phyloP scores from a whole-genome alignment of 176 grass and related monocot genomes.

The Avena insularis region DNA sequence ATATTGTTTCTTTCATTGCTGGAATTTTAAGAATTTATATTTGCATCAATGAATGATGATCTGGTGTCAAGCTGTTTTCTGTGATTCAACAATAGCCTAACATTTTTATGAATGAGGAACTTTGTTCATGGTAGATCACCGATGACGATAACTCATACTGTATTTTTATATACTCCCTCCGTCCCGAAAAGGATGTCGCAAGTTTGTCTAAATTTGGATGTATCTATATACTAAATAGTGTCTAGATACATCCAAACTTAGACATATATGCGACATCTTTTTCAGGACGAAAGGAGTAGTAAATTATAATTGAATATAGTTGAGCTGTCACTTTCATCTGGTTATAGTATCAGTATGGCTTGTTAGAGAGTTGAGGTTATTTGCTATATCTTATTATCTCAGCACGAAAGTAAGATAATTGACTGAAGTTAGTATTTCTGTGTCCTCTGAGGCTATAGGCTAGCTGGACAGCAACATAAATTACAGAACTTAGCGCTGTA shows the following conservation, averaged over 20 bases:
- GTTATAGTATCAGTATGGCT: background rate
- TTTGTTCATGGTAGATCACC: background rate
- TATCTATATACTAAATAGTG: no score
- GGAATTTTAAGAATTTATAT: conserved; percentile 8
- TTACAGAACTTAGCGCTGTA: background rate
- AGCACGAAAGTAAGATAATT: background rate
- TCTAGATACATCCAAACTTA: no score
- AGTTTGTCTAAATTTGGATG: no score
- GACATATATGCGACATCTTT: no score
- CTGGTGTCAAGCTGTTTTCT: background rate
- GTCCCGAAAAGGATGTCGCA: no score
- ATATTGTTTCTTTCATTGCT: background rate
- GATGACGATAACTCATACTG: background rate
- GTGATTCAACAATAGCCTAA: background rate
- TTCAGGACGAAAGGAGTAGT: background rate
- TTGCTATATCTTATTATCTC: background rate
- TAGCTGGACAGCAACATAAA: background rate
- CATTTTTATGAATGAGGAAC: background rate
- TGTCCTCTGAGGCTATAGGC: background rate
- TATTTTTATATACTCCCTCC: no score
- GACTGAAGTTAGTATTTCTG: background rate
- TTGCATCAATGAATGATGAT: conserved; percentile 21
- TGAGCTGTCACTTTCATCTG: conserved; percentile 11
- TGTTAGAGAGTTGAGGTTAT: background rate
- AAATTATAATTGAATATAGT: background rate